These are phyloP conservation scores for Lupinus albus DNA, from an alignment of 306 rosid species.

Conservation along the genomic window DNA sequence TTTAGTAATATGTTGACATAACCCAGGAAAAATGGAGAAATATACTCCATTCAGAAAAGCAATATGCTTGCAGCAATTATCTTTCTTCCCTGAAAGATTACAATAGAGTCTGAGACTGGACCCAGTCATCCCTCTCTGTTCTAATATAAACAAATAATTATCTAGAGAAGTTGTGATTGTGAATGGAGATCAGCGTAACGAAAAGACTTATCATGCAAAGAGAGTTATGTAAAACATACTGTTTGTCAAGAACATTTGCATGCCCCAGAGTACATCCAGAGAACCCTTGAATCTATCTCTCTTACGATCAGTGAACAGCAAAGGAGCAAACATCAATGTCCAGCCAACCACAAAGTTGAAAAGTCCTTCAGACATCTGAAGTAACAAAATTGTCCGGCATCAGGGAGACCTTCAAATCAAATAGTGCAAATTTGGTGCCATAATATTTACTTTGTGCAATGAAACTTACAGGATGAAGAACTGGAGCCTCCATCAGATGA, in stretches of 20 bases:
- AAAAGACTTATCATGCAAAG: constrained; percentile 13
- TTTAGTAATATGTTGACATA: not conserved
- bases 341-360: constrained; percentile 93
- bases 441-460: constrained; percentile 25
- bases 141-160: not conserved
- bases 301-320: constrained; percentile 72
- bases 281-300: constrained; percentile 73
- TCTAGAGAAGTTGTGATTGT: not conserved
- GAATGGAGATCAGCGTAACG: constrained; percentile 19
- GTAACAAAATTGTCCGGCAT: constrained; percentile 24
- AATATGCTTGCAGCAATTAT: not conserved
- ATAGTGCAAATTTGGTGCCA: constrained; percentile 8
- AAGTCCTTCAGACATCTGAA: constrained; percentile 83
- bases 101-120: not conserved
- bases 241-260: constrained; percentile 95
- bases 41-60: not conserved
- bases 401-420: constrained; percentile 32
- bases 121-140: not conserved
- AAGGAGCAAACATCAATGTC: constrained; percentile 93
- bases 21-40: not conserved
- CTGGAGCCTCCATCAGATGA: constrained; percentile 72
- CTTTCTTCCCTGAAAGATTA: not conserved
- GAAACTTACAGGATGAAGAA: constrained; percentile 87
- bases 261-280: constrained; percentile 73
- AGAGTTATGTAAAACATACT: constrained; percentile 57